These are phyloP conservation scores for Cercospora sp. DNA, from an alignment of 2,329 filamentous ascomycete genomes.

Conservation along the genomic window DNA sequence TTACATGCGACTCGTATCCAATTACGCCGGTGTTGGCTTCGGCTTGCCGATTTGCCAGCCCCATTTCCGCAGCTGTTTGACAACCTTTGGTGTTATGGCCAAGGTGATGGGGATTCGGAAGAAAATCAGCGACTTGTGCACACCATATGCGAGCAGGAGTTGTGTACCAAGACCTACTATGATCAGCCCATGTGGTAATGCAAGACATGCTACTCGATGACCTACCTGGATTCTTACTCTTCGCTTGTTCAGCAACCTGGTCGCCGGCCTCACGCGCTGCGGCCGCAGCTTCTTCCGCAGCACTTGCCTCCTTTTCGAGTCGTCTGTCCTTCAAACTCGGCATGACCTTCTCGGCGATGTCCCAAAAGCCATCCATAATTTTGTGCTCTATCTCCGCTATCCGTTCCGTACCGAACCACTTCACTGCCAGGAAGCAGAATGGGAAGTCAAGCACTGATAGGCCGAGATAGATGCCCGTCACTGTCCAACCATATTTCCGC, in stretches of 20 bases:
- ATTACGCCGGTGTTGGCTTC: slow-evolving; percentile 20
- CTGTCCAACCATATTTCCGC: slow-evolving; percentile 91
- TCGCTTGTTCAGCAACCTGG: slow-evolving; percentile 24
- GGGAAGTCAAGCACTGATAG: slow-evolving; percentile 89
- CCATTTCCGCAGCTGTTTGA: slow-evolving; percentile 81
- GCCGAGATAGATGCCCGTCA: slow-evolving; percentile 83
- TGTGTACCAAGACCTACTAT: slow-evolving; percentile 72
- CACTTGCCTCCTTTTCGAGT: slow-evolving; percentile 22
- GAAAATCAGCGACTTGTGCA: slow-evolving; percentile 98
- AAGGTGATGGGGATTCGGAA: slow-evolving; percentile 89
- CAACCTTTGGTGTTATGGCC: slow-evolving; percentile 90
- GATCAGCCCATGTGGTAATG: slow-evolving; percentile 5
- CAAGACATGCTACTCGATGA: slow-evolving; percentile 35
- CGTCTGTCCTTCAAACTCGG: slow-evolving; percentile 46
- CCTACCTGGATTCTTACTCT: slow-evolving; percentile 22
- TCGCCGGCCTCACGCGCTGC: slow-evolving; percentile 51
- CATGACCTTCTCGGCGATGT: slow-evolving; percentile 61
- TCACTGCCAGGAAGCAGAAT: slow-evolving; percentile 88
- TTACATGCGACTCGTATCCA: slow-evolving; percentile 3
- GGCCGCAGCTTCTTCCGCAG: slow-evolving; percentile 27
- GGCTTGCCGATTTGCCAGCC: slow-evolving; percentile 89
- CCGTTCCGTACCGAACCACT: slow-evolving; percentile 76
- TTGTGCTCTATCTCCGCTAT: slow-evolving; percentile 75
- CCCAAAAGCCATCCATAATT: slow-evolving; percentile 62
- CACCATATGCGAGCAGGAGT: slow-evolving; percentile 87